Evolutionary conservation across 345 rosid genomes (phyloP), one percentile per base, ranked within the genome.

Genomic region (Cardiospermum halicacabum): DNA sequence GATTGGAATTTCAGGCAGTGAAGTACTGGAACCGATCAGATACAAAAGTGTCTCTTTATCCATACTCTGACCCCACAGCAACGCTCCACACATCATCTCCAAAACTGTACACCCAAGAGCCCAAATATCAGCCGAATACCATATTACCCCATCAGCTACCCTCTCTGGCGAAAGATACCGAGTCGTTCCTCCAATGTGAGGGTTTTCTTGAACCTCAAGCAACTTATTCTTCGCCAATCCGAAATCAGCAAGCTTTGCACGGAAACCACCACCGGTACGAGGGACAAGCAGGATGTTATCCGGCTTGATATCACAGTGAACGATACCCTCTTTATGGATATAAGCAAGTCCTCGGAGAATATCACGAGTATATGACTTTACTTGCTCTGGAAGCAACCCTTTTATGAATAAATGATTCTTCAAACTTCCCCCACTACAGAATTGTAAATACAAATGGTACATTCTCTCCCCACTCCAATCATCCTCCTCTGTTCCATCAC

Each of bases 301-400:
- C 2, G 31, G 62, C 26, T 58, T 58, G 28, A 58, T 37, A 37
- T 58, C 62, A 18, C 62, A 58, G 62, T 24, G 49, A 39, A 39
- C 62, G 22, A 24, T 40, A 18, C 62, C 62, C 24, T 39, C 3
- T 1, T 49, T n/a, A 31, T 58, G 32, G 7, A 58, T 58, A 11
- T 22, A 40, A 12, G 6, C 28, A 12, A 37, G 48, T 6, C 62
- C 49, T 39, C 12, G 19, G 3, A 37, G 31, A 11, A 24, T 58
- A 24, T 39, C 34, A 8, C 48, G 37, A 0, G 22, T 39, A n/a
- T 22, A 58, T 21, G 2, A 2, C 63, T 7, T 40, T 0, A 24
- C 63, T 34, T 58, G 43, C 13, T 49, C 13, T 15, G 18, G 13
- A 25, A 15, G 62, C 49, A 58, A 24, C 18, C 32, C 48, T 3